Base-by-base conservation (phyloP, 148 eudicot genomes). In the Rhododendron molle region DNA sequence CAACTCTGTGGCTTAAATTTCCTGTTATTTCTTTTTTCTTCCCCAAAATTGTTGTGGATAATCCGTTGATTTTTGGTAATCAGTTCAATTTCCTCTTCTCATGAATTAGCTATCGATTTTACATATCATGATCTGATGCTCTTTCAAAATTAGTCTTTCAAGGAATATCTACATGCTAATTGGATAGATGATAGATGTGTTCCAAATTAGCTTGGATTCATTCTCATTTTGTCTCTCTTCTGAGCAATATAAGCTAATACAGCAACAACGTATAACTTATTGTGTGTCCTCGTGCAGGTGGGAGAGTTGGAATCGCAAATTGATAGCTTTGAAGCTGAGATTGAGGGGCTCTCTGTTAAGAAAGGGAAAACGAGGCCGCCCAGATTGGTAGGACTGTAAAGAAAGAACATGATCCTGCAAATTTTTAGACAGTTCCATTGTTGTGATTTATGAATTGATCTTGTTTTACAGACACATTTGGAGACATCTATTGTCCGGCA, bases 341-440 rank as follows among this genome's bases (percentile, higher is more conserved):
- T 94, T 84, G 99, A 95, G 88, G 99, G 99, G 44, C 93, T 97
- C 56, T 90, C 98, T 38, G 98, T 95, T 76, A 97, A 95, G 89
- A 97, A 97, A 89, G 99, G 99, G 76, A 97, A 97, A 92, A 89
- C 94, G 10, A 94, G 98, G 89, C 99, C 99, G 73, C 99, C 99
- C n/a, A 97, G 99, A 95, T 83, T 97, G 98, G 99, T 95, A 90
- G 87, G 95, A 82, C 28, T 40, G 58, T 28, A 79, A 32, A 47
- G 81, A 78, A 74, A 32, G 18, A 73, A 28, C 58, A 83, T 83
- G 12, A 50, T 71, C 34, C 23, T 56, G 81, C 74, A 38, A 76
- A 71, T 76, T 65, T 58, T 79, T 83, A 71, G 28, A 79, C 67
- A 62, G n/a, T 78, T 30, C 50, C 62, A 80, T 67, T 40, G 8